These are phyloP conservation scores for Paecilomyces fulvus DNA, from an alignment of 2,329 filamentous ascomycete species.

Conservation along the genomic window DNA sequence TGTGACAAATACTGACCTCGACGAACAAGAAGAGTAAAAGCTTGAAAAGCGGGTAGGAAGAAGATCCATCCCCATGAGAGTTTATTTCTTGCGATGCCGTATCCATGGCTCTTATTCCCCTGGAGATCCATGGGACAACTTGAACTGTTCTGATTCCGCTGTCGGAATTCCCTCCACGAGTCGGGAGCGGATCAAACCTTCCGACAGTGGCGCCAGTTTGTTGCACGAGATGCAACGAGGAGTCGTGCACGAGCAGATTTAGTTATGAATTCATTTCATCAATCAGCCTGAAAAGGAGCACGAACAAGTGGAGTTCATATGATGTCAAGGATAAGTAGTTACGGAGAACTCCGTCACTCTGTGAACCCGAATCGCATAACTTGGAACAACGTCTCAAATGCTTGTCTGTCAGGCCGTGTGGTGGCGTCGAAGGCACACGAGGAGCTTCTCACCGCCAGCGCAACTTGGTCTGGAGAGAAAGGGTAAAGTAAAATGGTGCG, in stretches of 20 bases:
- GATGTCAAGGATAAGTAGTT: neutral
- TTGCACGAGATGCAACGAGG: neutral
- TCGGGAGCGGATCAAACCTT: neutral
- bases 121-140: neutral
- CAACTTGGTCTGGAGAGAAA: neutral
- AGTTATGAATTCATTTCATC: neutral
- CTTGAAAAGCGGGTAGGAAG: neutral
- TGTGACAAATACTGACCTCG: neutral
- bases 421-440: neutral
- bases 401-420: too few species aligned
- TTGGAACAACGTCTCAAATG: neutral
- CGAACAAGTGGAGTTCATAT: too few species aligned
- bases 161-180: neutral
- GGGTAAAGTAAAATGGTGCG: too few species aligned
- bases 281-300: neutral
- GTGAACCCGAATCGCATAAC: neutral
- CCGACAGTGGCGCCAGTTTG: neutral
- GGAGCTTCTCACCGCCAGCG: neutral
- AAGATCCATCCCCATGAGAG: neutral
- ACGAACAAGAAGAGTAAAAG: neutral
- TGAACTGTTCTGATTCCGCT: neutral
- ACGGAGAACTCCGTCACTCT: neutral
- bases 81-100: neutral
- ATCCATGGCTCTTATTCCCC: neutral
- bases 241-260: too few species aligned